Percentiles rank a stretch among this genome's conserved stretches.
Evolutionary conservation across 495 filamentous ascomycete genomes (phyloP).

Genomic region (Daldinia bambusicola): DNA sequence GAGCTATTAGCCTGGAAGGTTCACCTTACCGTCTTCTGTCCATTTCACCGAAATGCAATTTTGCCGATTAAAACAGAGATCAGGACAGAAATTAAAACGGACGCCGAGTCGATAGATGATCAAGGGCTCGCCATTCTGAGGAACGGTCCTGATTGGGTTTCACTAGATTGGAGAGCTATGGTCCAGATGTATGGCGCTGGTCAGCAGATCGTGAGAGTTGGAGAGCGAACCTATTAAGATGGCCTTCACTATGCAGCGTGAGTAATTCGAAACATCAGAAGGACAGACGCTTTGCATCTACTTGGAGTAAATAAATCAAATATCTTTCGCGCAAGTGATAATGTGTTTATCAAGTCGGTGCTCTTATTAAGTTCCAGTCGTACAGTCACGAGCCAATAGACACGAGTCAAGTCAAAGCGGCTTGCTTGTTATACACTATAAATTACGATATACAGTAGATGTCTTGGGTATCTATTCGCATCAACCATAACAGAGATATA

Average conservation of each 20-base stretch:
- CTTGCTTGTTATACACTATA: background rate
- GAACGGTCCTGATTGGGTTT: conserved; percentile 37
- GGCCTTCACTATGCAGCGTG: background rate
- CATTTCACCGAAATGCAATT: conserved; percentile 37
- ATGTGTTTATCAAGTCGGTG: background rate
- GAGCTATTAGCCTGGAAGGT: conserved; percentile 41
- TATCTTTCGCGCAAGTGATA: background rate
- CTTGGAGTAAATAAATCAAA: background rate
- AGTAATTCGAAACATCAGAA: conserved; percentile 5
- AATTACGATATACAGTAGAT: background rate
- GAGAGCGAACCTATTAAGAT: conserved; percentile 34
- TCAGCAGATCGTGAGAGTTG: conserved; percentile 38
- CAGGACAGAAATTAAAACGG: conserved; percentile 10
- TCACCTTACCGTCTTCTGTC: conserved; percentile 46
- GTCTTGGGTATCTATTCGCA: background rate
- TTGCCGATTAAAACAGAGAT: conserved; percentile 23
- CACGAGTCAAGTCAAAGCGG: background rate
- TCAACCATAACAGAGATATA: background rate
- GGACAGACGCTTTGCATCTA: conserved; percentile 6
- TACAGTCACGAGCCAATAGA: background rate
- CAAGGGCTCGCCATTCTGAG: conserved; percentile 39
- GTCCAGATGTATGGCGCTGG: conserved; percentile 26
- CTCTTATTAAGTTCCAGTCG: conserved; percentile 2
- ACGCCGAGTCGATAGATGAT: conserved; percentile 34
- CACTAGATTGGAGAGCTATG: conserved; percentile 44